Base-by-base conservation (phyloP, 2,329 filamentous ascomycete genomes). In the Chrysosphaeria jannelii region DNA sequence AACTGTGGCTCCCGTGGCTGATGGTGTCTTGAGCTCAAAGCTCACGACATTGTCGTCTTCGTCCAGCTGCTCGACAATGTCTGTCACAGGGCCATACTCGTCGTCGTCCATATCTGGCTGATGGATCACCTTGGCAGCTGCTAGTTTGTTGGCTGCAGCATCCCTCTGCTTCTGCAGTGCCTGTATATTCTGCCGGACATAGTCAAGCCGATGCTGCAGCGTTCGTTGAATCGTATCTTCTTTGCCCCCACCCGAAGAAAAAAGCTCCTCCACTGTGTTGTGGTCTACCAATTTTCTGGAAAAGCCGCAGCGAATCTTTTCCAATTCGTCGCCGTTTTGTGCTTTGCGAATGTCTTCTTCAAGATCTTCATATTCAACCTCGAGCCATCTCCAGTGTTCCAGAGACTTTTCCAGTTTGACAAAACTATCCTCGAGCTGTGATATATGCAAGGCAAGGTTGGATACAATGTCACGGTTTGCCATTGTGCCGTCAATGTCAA, bases 1-100 rank as follows among this genome's bases (percentile, higher is more conserved):
- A 4, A 91, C 49, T 32, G 71, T 58, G 6, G 62, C 50, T 10
- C 70, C 58, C 9, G 56, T 48, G 24, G 68, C 59, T 5, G 66
- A 68, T 0, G 76, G 69, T n/a, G 48, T 58, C 18, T 63, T 59
- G 14, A 69, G 46, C 26, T 49, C 57, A 33, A 57, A 63, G 0
- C 61, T 71, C 23, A 90, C 43, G 4, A 93, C 57, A 36, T 89
- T 85, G 26, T 67, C 85, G 8, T 89, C 61, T 6, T 91, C 79
- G 37, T 93, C 85, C 13, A 93, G 50, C 45, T 89, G 64, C 43
- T 97, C 85, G 25, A 76, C 52, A 32, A 97, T 93, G 35, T 93
- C 85, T 15, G 71, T 79, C 28, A 93, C 58, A 1, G 78, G 72
- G 24, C 78, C 48, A 10, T 64, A 66, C 8, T 65, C 63, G 29